Conservation (phyloP, 371 early-diverging fungal species). For the Mucor ambiguus region DNA sequence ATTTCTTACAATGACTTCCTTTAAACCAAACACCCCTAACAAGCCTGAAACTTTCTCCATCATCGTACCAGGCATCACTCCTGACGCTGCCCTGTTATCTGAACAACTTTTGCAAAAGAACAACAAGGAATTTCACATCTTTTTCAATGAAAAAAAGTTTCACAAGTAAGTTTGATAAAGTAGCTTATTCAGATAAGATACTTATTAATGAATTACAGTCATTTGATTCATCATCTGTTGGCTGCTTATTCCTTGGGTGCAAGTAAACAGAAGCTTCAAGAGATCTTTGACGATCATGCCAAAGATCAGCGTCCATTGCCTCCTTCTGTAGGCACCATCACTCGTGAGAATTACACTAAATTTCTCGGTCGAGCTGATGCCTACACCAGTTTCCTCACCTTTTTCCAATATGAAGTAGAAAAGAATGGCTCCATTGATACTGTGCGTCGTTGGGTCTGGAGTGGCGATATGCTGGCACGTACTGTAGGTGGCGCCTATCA, state of each 20-base stretch:
- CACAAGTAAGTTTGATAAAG: slow-evolving; percentile 42
- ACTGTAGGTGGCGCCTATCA: slow-evolving; percentile 57
- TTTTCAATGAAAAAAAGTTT: slow-evolving; percentile 47
- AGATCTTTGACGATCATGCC: slow-evolving; percentile 54
- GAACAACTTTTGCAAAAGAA: slow-evolving; percentile 41
- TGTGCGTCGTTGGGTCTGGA: slow-evolving; percentile 50
- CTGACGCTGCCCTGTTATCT: slow-evolving; percentile 27
- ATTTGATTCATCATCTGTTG: slow-evolving; percentile 56
- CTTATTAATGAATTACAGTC: slow-evolving; percentile 29
- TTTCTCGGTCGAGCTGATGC: slow-evolving; percentile 45
- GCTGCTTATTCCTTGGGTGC: slow-evolving; percentile 62
- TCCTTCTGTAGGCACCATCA: slow-evolving; percentile 31
- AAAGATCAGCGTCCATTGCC: slow-evolving; percentile 37
- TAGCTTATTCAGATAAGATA: too few relatives aligned
- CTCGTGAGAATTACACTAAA: slow-evolving; percentile 41
- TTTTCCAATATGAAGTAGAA: slow-evolving; percentile 55
- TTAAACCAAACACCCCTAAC: slow-evolving; percentile 11
- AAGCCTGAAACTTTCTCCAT: slow-evolving; percentile 27
- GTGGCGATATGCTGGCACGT: slow-evolving; percentile 43
- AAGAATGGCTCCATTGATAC: slow-evolving; percentile 46
- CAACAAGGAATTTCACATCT: slow-evolving; percentile 40
- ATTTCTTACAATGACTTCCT: slow-evolving; percentile 21
- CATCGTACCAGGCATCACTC: slow-evolving; percentile 43
- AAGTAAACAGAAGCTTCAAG: slow-evolving; percentile 44
- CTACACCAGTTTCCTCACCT: slow-evolving; percentile 47